A percentile compares a stretch with the other conserved stretches of the same genome.
Evolutionary conservation across 441 rosid genomes (phyloP).

Genomic region (Macaranga tanarius): DNA sequence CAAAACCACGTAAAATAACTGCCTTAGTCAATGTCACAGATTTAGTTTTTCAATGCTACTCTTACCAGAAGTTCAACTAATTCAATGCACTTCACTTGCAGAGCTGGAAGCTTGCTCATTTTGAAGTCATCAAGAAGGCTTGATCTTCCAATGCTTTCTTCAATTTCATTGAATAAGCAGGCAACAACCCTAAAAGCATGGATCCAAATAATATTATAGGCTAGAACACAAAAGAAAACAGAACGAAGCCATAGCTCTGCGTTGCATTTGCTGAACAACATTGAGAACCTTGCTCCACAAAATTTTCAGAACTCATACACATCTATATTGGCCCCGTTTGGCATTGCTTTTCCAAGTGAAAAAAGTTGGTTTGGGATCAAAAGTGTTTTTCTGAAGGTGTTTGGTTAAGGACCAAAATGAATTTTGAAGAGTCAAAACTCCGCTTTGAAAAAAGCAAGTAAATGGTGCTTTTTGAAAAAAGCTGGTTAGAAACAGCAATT

Average conservation of each 20-base stretch:
- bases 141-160: constrained; percentile 66
- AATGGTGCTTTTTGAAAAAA: too few species aligned
- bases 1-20: constrained; percentile 7
- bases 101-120: constrained; percentile 68
- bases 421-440: too few species aligned
- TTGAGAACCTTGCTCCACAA: background rate
- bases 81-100: constrained; percentile 65
- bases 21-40: constrained; percentile 12
- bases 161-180: constrained; percentile 62
- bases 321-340: too few species aligned
- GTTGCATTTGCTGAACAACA: background rate
- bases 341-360: too few species aligned
- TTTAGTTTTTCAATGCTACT: constrained; percentile 23
- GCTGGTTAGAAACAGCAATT: too few species aligned
- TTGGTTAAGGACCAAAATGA: too few species aligned
- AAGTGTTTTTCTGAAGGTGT: too few species aligned
- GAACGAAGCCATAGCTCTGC: background rate
- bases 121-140: constrained; percentile 73
- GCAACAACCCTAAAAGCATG: constrained; percentile 53
- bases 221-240: constrained; percentile 14
- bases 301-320: constrained; percentile 5
- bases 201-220: constrained; percentile 19
- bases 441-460: too few species aligned
- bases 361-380: too few species aligned
- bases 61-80: constrained; percentile 88